These are phyloP conservation scores for Westerdykella ornata DNA, from an alignment of 2,329 filamentous ascomycete species.

Conservation along the genomic window DNA sequence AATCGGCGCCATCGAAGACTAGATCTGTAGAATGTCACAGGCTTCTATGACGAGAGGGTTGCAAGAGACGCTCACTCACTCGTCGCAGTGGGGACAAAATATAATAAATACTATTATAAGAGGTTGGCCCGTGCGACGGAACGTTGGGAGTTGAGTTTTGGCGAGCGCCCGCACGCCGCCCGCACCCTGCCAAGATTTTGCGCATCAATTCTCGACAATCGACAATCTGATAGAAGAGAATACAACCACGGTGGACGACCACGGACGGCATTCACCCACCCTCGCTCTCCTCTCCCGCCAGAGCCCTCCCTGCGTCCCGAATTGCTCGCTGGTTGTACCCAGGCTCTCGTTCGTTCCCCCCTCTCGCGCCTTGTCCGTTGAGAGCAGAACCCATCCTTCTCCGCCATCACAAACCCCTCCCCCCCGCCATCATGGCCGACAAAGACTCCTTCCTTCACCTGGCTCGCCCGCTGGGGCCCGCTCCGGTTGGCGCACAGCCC, in stretches of 20 bases:
- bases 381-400: not conserved
- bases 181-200: conserved; percentile 29
- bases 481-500: conserved; percentile 68
- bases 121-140: conserved; percentile 26
- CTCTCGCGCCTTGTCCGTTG: not conserved
- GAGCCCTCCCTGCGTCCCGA: not conserved
- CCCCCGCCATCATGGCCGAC: conserved; percentile 63
- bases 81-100: conserved; percentile 4
- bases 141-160: conserved; percentile 6
- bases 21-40: no score
- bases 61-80: not conserved
- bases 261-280: not conserved
- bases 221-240: no score
- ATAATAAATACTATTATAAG: no score
- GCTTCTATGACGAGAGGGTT: not conserved
- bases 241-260: conserved; percentile 1
- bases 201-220: conserved; percentile 22
- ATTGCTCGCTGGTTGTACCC: not conserved
- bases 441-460: conserved; percentile 89
- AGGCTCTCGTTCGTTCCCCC: no score
- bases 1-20: conserved; percentile 16
- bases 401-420: conserved; percentile 3
- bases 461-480: conserved; percentile 81
- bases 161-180: conserved; percentile 16
- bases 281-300: not conserved